Conservation (phyloP, 176 grass and related monocot genomes). For the Juncus effusus region DNA sequence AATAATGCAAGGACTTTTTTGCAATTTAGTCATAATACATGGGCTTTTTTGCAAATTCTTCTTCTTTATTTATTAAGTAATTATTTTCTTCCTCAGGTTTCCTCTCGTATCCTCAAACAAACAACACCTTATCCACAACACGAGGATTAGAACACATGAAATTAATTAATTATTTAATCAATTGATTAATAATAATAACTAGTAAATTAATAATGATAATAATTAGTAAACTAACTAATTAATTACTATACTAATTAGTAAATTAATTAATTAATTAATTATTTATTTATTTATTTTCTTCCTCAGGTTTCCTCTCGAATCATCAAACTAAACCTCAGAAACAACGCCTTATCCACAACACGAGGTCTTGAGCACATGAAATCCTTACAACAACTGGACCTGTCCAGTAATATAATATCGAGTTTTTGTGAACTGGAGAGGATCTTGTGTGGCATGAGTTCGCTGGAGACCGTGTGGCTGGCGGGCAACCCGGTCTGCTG, state of each 20-base stretch:
- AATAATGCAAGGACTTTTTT: no score
- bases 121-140: constrained; percentile 74
- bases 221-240: no score
- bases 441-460: constrained; percentile 53
- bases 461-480: constrained; percentile 78
- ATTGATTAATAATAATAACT: no score
- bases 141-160: constrained; percentile 83
- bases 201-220: no score
- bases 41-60: no score
- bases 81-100: constrained; percentile 47
- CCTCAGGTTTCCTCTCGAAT: constrained; percentile 78
- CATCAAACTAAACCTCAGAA: constrained; percentile 73
- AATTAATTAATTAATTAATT: no score
- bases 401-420: constrained; percentile 93
- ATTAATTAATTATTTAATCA: constrained; percentile 1
- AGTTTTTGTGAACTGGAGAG: constrained; percentile 78
- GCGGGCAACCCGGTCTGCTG: constrained; percentile 95
- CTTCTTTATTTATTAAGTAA: no score
- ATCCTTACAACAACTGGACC: constrained; percentile 77
- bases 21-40: no score
- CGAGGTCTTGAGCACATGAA: constrained; percentile 86
- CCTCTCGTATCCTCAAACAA: constrained; percentile 63
- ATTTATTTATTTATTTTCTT: not conserved
- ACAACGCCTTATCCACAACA: constrained; percentile 75
- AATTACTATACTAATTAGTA: no score